Evolutionary conservation across 2,329 filamentous ascomycete species (phyloP), one percentile per base, ranked within the genome.

Genomic region (Aureobasidium mangrovei): DNA sequence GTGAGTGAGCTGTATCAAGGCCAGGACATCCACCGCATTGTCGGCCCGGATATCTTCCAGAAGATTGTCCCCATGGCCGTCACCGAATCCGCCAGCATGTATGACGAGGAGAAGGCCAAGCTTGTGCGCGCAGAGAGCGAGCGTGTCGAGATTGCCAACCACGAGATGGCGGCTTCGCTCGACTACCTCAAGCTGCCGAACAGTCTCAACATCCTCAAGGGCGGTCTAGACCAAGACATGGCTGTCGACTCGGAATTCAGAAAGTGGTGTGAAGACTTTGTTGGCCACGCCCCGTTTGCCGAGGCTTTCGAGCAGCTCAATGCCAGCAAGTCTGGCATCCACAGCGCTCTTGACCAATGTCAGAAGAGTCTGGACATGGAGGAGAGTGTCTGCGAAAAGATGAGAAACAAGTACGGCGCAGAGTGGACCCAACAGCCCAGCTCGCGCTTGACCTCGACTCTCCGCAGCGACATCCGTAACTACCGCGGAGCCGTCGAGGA

Each of bases 381-480:
- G 69, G 94, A 97, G 72, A 94, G 88, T 54, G 88, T 97, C 0
- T 98, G 93, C 68, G 93, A 98, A 69, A 98, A 97, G 76, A 98
- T 98, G 93, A 82, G 93, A 44, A 94, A 90, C 9, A 98, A 98
- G 68, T 97, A 97, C 67, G 91, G 91, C 54, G 80, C 78, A 29
- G 91, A 97, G 53, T 98, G 93, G 93, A 95, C 89, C 18, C 93
- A 98, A 64, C 93, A 98, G 65, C 93, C 93, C 8, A 97, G 91
- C 67, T 88, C 88, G 32, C 80, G 88, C 55, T 78, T 98, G 39
- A 98, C 91, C 1, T 84, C 87, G 3, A 97, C 91, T 0, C 73
- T 98, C 47, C 81, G 91, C 54, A 85, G 83, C 56, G 93, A 98
- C 66, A 86, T 97, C 52, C 80, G 86, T 58, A 91, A 86, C 64